Evolutionary conservation across 106 monocot species (phyloP).

Genomic region (Dendrobium officinale): DNA sequence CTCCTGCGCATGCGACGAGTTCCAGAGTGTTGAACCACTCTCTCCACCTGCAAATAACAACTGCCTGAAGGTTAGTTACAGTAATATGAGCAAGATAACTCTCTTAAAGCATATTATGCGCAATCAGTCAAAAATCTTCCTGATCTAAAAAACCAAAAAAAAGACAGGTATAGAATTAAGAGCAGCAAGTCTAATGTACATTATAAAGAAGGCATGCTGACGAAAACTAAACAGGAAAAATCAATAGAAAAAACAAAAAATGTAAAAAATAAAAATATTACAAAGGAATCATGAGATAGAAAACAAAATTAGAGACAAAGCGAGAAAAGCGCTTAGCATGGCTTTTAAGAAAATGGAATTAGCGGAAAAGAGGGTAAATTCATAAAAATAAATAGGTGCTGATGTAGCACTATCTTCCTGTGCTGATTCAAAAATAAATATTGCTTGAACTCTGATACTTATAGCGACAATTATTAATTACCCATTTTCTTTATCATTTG

Average conservation of each 20-base stretch:
- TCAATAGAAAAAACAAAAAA: not conserved
- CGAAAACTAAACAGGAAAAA: not conserved
- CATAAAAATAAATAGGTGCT: not conserved
- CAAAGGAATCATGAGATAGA: not conserved
- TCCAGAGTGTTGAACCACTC: conserved; percentile 42
- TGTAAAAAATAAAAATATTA: not conserved
- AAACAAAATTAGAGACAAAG: not conserved
- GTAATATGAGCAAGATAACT: not conserved
- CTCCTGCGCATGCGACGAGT: conserved; percentile 67
- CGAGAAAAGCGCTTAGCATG: not conserved
- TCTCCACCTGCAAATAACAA: conserved; percentile 25
- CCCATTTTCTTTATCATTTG: not conserved
- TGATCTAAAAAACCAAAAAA: not conserved
- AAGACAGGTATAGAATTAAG: not conserved
- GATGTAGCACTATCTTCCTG: not conserved
- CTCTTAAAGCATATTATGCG: not conserved
- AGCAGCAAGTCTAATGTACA: not conserved
- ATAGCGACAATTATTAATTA: not conserved
- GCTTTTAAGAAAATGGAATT: not conserved
- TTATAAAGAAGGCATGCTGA: not conserved
- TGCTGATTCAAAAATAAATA: not conserved
- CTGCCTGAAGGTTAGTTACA: not conserved
- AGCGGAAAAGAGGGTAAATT: not conserved
- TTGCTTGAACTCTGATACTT: not conserved
- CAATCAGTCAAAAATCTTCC: not conserved